phyloP scores from a whole-genome alignment of 2,329 filamentous ascomycete genomes.

The Karstenula rhodostoma region DNA sequence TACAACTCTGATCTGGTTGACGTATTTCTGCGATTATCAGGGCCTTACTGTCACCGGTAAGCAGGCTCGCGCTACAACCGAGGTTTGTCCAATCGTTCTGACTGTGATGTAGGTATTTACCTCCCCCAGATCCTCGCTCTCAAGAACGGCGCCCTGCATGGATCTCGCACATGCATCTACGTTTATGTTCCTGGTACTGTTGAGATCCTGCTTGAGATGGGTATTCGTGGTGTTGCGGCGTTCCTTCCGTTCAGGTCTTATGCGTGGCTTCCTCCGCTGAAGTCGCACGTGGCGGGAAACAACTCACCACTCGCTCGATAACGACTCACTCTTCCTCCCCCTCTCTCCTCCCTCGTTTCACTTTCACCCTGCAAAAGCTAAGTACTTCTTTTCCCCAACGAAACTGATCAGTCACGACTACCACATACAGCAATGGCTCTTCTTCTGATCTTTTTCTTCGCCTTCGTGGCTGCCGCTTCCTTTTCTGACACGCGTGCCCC shows the following conservation, averaged over 20 bases:
- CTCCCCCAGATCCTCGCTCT: no score
- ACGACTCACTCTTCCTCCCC: neutral
- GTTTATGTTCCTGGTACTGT: no score
- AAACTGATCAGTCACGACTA: neutral
- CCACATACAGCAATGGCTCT: neutral
- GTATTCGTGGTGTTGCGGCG: neutral
- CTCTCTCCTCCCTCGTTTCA: neutral
- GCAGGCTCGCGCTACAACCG: no score
- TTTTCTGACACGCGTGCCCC: neutral
- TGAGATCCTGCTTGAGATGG: no score
- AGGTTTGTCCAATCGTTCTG: no score
- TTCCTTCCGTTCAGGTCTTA: neutral
- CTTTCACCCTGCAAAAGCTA: neutral
- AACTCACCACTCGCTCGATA: neutral
- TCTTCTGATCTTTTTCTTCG: neutral
- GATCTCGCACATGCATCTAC: no score
- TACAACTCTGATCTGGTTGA: no score
- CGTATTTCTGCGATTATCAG: no score
- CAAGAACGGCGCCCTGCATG: no score
- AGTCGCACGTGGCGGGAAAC: neutral
- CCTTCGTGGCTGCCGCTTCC: neutral
- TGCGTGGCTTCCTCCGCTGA: neutral
- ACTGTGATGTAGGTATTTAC: no score
- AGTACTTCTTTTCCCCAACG: neutral
- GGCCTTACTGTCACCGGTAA: no score